These are phyloP conservation scores for Hebeloma cylindrosporum DNA, from an alignment of 768 basidiomycete genomes.

Conservation along the genomic window DNA sequence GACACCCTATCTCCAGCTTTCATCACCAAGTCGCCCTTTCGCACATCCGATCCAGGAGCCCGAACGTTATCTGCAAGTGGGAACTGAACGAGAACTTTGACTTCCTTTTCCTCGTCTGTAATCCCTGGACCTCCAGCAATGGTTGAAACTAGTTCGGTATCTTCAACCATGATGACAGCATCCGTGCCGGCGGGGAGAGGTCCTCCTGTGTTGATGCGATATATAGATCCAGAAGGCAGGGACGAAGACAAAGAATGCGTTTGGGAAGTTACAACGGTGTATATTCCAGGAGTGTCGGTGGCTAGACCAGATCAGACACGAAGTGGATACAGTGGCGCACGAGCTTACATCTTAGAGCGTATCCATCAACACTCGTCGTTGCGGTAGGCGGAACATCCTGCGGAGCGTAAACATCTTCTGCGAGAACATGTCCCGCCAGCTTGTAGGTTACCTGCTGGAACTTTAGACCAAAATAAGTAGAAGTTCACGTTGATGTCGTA, in stretches of 20 bases:
- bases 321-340: background rate
- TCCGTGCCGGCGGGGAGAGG: constrained; percentile 76
- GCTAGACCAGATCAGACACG: constrained; percentile 37
- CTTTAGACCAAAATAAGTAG: background rate
- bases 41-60: constrained; percentile 71
- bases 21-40: constrained; percentile 64
- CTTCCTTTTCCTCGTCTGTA: constrained; percentile 65
- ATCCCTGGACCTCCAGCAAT: constrained; percentile 32
- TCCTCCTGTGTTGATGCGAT: constrained; percentile 85
- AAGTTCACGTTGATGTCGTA: constrained; percentile 29
- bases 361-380: constrained; percentile 88
- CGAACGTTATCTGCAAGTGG: constrained; percentile 71
- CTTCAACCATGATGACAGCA: constrained; percentile 91
- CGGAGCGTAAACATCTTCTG: constrained; percentile 69
- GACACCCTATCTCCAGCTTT: constrained; percentile 59
- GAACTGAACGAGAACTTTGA: constrained; percentile 66
- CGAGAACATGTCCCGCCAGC: constrained; percentile 70
- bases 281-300: constrained; percentile 60
- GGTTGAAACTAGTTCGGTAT: constrained; percentile 72
- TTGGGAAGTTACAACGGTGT: constrained; percentile 63
- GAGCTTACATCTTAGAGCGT: constrained; percentile 69
- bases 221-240: constrained; percentile 53
- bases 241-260: constrained; percentile 48
- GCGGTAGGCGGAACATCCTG: constrained; percentile 59
- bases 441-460: constrained; percentile 57